Evolutionary conservation across 306 rosid genomes (phyloP), one percentile per base, ranked within the genome.

Genomic region (Aeschynomene evenia): DNA sequence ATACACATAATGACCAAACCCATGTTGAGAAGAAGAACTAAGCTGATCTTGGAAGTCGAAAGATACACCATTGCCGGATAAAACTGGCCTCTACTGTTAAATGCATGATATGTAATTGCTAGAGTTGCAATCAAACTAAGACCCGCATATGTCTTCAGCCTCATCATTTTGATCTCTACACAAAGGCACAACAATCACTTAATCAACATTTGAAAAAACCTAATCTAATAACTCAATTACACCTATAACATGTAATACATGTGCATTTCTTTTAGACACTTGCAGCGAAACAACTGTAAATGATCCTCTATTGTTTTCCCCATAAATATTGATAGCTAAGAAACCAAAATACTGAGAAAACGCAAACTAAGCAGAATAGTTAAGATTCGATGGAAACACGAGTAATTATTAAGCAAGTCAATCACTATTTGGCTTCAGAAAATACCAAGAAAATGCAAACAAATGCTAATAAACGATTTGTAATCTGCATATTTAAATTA

Each of bases 1-100:
- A 74, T 79, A 77, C 97, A 95, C 97, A 91, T 91, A 51, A 89
- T 29, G 70, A 89, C 95, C 73, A 95, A 72, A 59, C 99, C 97
- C 96, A 87, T 95, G 81, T 95, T 95, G 83, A 95, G 92, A 50
- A 95, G 96, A 68, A 95, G 92, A 70, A 87, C 96, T 86, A 95
- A 73, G 50, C 96, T 87, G 83, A 91, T 95, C 95, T 95, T 95
- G 40, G 99, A 95, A 68, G 97, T 95, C 1, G 99, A 95, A 54
- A 95, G 84, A 77, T 89, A 89, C 63, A 95, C 96, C 97, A 87
- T 87, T 19, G 99, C 99, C 0, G 97, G 99, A 79, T 91, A 95
- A 76, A 95, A 95, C 80, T 95, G 99, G 50, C 95, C 91, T 86
- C 99, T 86, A 46, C 96, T 95, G 80, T 80, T 89, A 61, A 95